Evolutionary conservation across 2,329 filamentous ascomycete genomes (phyloP), one percentile per base, ranked within the genome.

Genomic region (Cadophora gregata): DNA sequence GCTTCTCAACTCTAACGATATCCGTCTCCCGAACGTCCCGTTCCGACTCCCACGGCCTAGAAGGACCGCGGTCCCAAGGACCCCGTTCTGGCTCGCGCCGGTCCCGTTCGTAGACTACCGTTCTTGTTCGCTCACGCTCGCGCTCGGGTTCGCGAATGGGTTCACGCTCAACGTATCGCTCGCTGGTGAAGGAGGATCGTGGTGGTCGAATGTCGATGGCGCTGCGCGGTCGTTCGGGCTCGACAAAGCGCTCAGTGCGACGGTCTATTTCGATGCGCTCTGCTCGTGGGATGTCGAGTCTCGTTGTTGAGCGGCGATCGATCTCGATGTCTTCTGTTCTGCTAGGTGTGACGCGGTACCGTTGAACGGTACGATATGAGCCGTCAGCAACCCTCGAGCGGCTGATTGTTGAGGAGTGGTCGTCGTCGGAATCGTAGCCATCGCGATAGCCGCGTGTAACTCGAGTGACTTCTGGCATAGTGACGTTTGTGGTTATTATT

Each of bases 31-130:
- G 66, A 45, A 72, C 69, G 45, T 75, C 72, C 47, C 72, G 70
- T 51, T 75, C 74, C 29, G 69, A 59, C 48, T 76, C 74, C 74
- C 74, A 75, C 31, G 68, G 66, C 55, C 70, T 71, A 50, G 67
- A 58, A 16, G 65, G 61, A 38, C 63, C 68, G 3, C 74, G 68
- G 33, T 81, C 80, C 70, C 78, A 80, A 47, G 77, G 65, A n/a
- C 72, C 74, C 59, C 73, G 76, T 42, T 79, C 62, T 53, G 67
- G 62, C 59, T 73, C 71, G 36, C 79, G 78, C 78, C 82, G 83
- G 56, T 85, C 82, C 65, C 80, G 70, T 50, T 82, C 80, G 67
- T 79, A 81, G 33, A 79, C 76, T 25, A 78, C 71, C 24, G 79
- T 78, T 60, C 76, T 69, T 12, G 72, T 73, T 38, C 70, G 71